phyloP scores from a whole-genome alignment of 140 eudicot species.

The Bidens hawaiensis region DNA sequence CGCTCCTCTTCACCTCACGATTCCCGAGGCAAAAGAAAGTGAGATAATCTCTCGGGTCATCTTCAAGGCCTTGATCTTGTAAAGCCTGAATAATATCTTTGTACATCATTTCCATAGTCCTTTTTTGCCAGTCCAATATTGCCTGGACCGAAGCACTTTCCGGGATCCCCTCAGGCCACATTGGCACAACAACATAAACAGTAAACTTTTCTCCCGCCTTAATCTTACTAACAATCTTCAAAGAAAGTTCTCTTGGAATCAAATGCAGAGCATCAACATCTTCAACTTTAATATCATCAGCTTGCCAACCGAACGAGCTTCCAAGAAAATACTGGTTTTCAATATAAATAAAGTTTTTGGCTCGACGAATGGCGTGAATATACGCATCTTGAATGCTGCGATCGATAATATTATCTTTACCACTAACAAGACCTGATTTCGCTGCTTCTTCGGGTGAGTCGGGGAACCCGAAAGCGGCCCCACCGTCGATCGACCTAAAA shows the following conservation, averaged over 20 bases:
- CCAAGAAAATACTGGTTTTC: constrained; percentile 57
- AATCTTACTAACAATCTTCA: constrained; percentile 54
- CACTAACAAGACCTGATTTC: constrained; percentile 50
- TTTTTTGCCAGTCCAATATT: constrained; percentile 56
- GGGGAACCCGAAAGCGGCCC: constrained; percentile 57
- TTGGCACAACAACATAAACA: constrained; percentile 53
- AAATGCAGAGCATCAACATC: constrained; percentile 52
- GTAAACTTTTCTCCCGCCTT: constrained; percentile 51
- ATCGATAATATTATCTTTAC: constrained; percentile 51
- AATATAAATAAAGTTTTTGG: constrained; percentile 46
- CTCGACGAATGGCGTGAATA: constrained; percentile 51
- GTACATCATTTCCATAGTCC: constrained; percentile 70
- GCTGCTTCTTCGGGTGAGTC: constrained; percentile 48
- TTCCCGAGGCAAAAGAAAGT: constrained; percentile 71
- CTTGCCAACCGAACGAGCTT: constrained; percentile 45
- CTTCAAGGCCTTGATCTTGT: constrained; percentile 44
- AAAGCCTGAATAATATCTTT: constrained; percentile 46
- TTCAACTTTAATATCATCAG: constrained; percentile 32
- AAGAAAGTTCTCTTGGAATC: constrained; percentile 55
- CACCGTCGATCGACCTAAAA: constrained; percentile 54
- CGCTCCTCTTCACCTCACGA: constrained; percentile 42
- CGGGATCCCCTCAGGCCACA: constrained; percentile 73
- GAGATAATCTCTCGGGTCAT: constrained; percentile 56
- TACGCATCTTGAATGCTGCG: constrained; percentile 55
- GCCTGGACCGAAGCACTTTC: constrained; percentile 69